These are phyloP conservation scores for Penicillium paxilli DNA, from an alignment of 495 filamentous ascomycete genomes.

Conservation along the genomic window DNA sequence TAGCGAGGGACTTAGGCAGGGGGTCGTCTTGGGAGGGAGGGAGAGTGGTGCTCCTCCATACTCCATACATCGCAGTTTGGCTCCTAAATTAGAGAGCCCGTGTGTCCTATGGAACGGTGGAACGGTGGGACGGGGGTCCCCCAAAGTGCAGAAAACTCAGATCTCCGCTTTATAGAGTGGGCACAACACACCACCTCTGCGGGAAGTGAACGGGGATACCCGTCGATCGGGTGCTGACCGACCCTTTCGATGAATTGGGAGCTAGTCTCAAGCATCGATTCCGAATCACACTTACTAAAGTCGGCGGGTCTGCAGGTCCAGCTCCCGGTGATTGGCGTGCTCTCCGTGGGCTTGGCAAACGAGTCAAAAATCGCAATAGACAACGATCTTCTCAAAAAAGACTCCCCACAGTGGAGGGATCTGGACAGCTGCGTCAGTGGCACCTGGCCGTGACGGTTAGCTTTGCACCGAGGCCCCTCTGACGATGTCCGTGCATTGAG, in stretches of 20 bases:
- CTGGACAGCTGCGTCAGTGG: slow-evolving; percentile 8
- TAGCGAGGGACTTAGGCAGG: not conserved
- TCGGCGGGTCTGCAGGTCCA: not conserved
- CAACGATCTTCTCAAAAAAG: not conserved
- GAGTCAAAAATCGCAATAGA: slow-evolving; percentile 4
- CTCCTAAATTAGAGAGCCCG: not conserved
- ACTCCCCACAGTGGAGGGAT: slow-evolving; percentile 18
- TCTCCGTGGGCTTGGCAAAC: slow-evolving; percentile 6
- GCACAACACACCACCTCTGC: not conserved
- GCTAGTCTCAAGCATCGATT: not conserved
- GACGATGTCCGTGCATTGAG: slow-evolving; percentile 2
- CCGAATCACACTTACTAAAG: not conserved
- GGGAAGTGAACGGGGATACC: slow-evolving; percentile 5
- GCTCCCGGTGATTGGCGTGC: not conserved
- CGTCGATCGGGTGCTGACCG: slow-evolving; percentile 14
- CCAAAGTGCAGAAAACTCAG: slow-evolving; percentile 7
- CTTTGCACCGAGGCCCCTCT: not conserved
- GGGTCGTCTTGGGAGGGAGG: not conserved
- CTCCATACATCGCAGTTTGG: not conserved
- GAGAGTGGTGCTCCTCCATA: not conserved
- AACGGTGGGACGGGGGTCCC: slow-evolving; percentile 3
- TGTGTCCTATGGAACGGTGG: slow-evolving; percentile 3
- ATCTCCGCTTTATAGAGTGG: slow-evolving; percentile 19
- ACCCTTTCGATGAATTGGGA: not conserved
- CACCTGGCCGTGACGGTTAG: slow-evolving; percentile 4